Conservation (phyloP, 306 rosid genomes). For the Oxytropis ochrocephala region DNA sequence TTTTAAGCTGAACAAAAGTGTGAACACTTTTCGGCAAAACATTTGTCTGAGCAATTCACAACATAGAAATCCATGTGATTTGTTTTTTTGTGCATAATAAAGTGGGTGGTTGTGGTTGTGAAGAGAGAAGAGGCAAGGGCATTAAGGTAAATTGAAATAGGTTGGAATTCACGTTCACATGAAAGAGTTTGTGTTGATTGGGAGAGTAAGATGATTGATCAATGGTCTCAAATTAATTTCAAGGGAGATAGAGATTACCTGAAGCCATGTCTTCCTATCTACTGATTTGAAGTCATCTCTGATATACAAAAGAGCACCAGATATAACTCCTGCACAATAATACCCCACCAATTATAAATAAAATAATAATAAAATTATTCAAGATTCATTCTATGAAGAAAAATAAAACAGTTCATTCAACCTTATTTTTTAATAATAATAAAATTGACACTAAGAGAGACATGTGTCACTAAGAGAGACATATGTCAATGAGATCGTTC, state of each 20-base stretch:
- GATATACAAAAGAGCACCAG: slow-evolving; percentile 63
- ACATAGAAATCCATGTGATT: background rate
- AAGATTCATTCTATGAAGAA: background rate
- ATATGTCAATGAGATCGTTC: too few species aligned
- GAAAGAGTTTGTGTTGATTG: background rate
- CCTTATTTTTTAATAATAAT: background rate
- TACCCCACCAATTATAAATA: background rate
- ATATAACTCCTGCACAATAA: slow-evolving; percentile 48
- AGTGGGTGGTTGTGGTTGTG: slow-evolving; percentile 13
- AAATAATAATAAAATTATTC: background rate
- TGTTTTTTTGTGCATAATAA: background rate
- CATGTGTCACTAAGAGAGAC: too few species aligned
- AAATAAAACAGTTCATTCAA: background rate
- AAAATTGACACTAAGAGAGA: too few species aligned
- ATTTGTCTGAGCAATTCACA: background rate
- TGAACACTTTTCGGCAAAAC: background rate
- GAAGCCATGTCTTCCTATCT: slow-evolving; percentile 43
- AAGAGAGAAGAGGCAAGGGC: slow-evolving; percentile 9
- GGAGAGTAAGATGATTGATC: background rate
- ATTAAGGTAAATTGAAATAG: slow-evolving; percentile 13
- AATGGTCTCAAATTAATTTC: background rate
- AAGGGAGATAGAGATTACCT: slow-evolving; percentile 25
- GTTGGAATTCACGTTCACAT: slow-evolving; percentile 12
- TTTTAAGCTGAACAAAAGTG: background rate
- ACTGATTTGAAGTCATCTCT: slow-evolving; percentile 48